Evolutionary conservation across 2,329 filamentous ascomycete genomes (phyloP).

Genomic region (Sporothrix protearum): DNA sequence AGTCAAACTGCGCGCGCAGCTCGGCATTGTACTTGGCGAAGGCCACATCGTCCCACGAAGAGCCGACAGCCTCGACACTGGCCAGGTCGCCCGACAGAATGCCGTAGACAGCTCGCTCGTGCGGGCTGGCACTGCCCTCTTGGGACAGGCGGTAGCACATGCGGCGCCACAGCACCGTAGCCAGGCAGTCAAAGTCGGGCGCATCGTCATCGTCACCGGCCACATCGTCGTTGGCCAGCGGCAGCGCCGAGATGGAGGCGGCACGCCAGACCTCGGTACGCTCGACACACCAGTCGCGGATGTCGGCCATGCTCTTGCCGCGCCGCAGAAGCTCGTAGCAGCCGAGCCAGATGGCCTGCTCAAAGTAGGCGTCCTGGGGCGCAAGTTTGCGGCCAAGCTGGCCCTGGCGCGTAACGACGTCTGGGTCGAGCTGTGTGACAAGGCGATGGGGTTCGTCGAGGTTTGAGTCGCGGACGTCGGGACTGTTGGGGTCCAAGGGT

Average conservation of each 20-base stretch:
- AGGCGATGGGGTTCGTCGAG: conserved; percentile 60
- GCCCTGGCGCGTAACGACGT: conserved; percentile 75
- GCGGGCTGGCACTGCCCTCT: conserved; percentile 66
- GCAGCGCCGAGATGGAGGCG: conserved; percentile 71
- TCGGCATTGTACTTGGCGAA: conserved; percentile 32
- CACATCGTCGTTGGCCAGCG: conserved; percentile 51
- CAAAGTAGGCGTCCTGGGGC: conserved; percentile 80
- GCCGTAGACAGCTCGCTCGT: conserved; percentile 87
- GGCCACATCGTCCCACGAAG: conserved; percentile 45
- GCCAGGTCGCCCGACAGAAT: conserved; percentile 79
- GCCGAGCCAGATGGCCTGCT: conserved; percentile 87
- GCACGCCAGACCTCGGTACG: conserved; percentile 87
- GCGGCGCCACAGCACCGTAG: conserved; percentile 67
- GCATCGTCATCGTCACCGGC: conserved; percentile 45
- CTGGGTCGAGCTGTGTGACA: conserved; percentile 86
- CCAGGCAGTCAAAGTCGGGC: conserved; percentile 42
- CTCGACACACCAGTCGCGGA: conserved; percentile 82
- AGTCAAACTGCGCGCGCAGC: conserved; percentile 31
- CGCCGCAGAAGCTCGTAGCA: conserved; percentile 89
- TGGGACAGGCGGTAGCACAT: conserved; percentile 71
- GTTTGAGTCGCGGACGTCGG: conserved; percentile 54
- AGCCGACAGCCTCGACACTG: conserved; percentile 61
- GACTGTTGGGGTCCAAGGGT: conserved; percentile 60
- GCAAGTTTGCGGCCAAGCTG: conserved; percentile 62
- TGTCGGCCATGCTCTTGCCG: conserved; percentile 68